These are phyloP conservation scores for Vigna mungo DNA, from an alignment of 306 rosid species.

Conservation along the genomic window DNA sequence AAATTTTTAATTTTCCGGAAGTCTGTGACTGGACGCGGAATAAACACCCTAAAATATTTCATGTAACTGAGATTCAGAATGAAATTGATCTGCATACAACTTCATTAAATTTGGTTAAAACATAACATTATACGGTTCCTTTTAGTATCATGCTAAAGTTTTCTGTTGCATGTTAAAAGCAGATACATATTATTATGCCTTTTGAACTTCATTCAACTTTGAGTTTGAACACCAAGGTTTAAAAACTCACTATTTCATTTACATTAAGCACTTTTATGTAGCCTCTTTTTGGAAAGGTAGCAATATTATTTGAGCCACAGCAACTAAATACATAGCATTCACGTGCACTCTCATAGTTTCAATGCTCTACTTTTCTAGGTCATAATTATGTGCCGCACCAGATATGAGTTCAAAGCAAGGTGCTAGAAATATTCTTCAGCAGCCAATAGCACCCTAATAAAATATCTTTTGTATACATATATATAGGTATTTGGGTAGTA, in stretches of 20 bases:
- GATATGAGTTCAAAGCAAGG: conserved; percentile 21
- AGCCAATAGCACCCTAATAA: conserved; percentile 6
- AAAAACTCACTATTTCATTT: neutral
- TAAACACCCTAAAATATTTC: too few relatives aligned
- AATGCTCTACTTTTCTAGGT: neutral
- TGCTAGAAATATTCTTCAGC: conserved; percentile 7
- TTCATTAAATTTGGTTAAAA: too few relatives aligned
- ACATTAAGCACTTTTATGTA: neutral
- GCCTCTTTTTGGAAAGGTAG: neutral
- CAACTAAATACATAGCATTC: neutral
- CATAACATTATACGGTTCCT: too few relatives aligned
- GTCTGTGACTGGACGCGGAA: too few relatives aligned
- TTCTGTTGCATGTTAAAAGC: neutral
- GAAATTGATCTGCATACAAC: too few relatives aligned
- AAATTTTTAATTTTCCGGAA: too few relatives aligned
- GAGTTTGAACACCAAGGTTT: neutral
- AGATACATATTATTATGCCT: neutral
- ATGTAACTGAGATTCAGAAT: too few relatives aligned
- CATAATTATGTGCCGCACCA: conserved; percentile 10
- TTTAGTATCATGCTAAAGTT: neutral
- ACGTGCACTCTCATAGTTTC: neutral
- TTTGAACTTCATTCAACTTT: neutral
- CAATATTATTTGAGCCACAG: neutral
- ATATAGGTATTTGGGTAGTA: neutral
- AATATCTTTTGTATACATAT: conserved; percentile 22